A percentile compares a stretch with the other conserved stretches of the same genome.
These are phyloP conservation scores for Fusarium tricinctum DNA, from an alignment of 2,329 filamentous ascomycete genomes.

Conservation along the genomic window DNA sequence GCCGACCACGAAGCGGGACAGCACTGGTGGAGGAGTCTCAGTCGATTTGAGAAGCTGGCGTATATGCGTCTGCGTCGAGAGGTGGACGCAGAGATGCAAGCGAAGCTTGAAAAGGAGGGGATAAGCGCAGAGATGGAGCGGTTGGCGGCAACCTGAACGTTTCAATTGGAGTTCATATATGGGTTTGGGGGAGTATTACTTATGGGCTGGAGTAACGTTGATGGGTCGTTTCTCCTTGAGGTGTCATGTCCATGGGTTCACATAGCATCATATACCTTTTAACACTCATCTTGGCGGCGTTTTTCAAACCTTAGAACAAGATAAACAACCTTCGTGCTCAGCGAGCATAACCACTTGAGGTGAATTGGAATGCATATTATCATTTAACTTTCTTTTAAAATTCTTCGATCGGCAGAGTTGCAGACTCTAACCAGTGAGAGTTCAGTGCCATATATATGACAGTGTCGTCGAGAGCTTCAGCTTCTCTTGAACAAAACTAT, in stretches of 20 bases:
- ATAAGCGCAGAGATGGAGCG: slow-evolving; percentile 59
- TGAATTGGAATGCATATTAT: slow-evolving; percentile 29
- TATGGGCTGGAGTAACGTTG: slow-evolving; percentile 29
- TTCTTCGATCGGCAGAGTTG: slow-evolving; percentile 10
- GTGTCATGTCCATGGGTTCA: slow-evolving; percentile 37
- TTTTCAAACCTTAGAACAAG: slow-evolving; percentile 40
- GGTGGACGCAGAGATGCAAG: slow-evolving; percentile 65
- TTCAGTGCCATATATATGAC: slow-evolving; percentile 24
- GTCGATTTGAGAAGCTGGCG: slow-evolving; percentile 88
- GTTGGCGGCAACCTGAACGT: slow-evolving; percentile 63
- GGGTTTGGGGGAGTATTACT: slow-evolving; percentile 25
- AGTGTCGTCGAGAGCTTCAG: slow-evolving; percentile 13
- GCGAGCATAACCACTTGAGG: slow-evolving; percentile 21
- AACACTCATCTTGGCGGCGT: slow-evolving; percentile 46
- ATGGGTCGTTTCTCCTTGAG: slow-evolving; percentile 37
- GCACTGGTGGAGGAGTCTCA: slow-evolving; percentile 91
- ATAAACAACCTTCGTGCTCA: slow-evolving; percentile 15
- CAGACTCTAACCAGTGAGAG: slow-evolving; percentile 9
- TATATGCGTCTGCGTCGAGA: slow-evolving; percentile 84
- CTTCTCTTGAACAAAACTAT: slow-evolving; percentile 14
- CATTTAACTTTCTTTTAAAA: slow-evolving; percentile 39
- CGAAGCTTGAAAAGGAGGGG: slow-evolving; percentile 62
- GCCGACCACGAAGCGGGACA: slow-evolving; percentile 89
- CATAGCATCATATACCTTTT: slow-evolving; percentile 39
- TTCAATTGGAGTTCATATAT: slow-evolving; percentile 8